Base-by-base conservation (phyloP, 306 rosid genomes). In the Ziziphus jujuba region DNA sequence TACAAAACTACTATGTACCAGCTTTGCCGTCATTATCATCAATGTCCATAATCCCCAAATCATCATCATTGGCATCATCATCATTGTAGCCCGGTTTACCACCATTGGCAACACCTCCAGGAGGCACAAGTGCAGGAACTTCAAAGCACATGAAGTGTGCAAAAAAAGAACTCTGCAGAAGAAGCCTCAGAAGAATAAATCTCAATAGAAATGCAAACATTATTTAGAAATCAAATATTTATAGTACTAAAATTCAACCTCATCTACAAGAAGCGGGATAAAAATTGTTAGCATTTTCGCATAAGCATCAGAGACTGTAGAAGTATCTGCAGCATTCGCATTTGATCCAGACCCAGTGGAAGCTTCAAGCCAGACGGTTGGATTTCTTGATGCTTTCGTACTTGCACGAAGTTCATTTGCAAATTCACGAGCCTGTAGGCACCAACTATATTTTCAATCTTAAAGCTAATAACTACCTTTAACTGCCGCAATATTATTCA, bases 221-320 rank as follows among this genome's bases (percentile, higher is more conserved):
- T 36, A 47, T 19, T 67, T 6, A 34, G 48, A 67, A 44, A 16
- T 43, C 49, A 51, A 40, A 44, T 44, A 33, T 19, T 23, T 35
- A 44, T 17, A 59, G 16, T 13, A 54, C 23, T 59, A 35, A 71
- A 71, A 40, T 66, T 72, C 82, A 55, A 93, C 99, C 99, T 93
- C 99, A 80, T 93, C 97, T 65, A 88, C 97, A 71, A 93, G 85
- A 73, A 93, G 99, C 10, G 99, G 99, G 83, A 93, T 80, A 87
- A 93, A 93, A 73, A 90, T 76, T 12, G 96, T 85, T 59, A 93
- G 89, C 87, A 90, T 84, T 79, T 86, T 88, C 55, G 89, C 75
- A 83, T 93, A 93, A 79, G 99, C 90, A 44, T 93, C 99, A 76
- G 99, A 87, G 69, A 87, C 83, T n/a, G 87, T 52, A 62, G 91